A percentile compares a stretch with the other conserved stretches of the same genome.
Conservation (phyloP, 345 rosid species). For the Euphorbia pulcherrima region DNA sequence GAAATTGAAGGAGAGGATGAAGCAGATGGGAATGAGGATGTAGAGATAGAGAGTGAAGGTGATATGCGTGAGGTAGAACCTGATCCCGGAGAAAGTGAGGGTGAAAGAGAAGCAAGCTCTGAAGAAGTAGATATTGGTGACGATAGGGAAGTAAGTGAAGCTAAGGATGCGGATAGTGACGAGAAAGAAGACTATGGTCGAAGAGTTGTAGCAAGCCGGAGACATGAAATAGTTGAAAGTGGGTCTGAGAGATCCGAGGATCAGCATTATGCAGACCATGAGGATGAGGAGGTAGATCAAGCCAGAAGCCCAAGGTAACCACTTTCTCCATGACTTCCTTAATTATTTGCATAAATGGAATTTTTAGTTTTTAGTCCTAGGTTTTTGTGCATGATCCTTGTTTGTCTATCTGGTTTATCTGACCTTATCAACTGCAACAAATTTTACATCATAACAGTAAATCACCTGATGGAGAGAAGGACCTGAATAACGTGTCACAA, state of each 20-base stretch:
- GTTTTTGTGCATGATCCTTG: constrained; percentile 1
- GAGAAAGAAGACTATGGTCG: constrained; percentile 64
- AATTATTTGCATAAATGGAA: not conserved
- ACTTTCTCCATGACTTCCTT: not conserved
- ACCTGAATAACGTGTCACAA: constrained; percentile 47
- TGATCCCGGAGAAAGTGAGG: constrained; percentile 88
- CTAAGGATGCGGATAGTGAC: constrained; percentile 63
- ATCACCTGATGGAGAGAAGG: constrained; percentile 67
- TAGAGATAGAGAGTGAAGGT: constrained; percentile 65
- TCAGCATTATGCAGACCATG: constrained; percentile 58
- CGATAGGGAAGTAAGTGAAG: constrained; percentile 64
- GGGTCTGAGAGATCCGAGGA: constrained; percentile 85
- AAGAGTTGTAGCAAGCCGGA: constrained; percentile 55
- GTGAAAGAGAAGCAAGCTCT: constrained; percentile 79
- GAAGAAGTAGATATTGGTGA: constrained; percentile 53
- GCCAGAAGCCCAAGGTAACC: constrained; percentile 62
- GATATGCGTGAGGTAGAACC: constrained; percentile 59
- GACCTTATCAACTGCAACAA: constrained; percentile 4
- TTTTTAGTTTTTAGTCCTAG: not conserved
- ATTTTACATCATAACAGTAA: constrained; percentile 32
- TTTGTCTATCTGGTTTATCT: constrained; percentile 15
- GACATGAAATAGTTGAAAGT: constrained; percentile 67
- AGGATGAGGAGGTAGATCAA: constrained; percentile 89
- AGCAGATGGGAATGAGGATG: constrained; percentile 59
- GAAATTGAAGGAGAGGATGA: constrained; percentile 56